Conservation (phyloP, 1,284 basidiomycete species). For the Melanopsichium pennsylvanicum region DNA sequence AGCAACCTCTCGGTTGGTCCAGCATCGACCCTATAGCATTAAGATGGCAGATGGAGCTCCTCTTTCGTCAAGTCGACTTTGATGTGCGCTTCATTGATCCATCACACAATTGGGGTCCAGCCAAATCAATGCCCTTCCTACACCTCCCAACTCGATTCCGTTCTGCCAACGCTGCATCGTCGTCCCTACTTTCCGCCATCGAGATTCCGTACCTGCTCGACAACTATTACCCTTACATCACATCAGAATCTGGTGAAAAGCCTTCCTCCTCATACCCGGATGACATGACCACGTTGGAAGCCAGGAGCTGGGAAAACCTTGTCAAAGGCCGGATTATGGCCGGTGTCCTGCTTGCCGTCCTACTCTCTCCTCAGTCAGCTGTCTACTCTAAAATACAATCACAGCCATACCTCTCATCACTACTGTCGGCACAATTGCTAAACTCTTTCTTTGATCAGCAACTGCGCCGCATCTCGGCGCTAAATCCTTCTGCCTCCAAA, state of each 20-base stretch:
- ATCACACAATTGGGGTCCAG: slow-evolving; percentile 51
- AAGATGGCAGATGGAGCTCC: slow-evolving; percentile 59
- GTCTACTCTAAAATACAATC: slow-evolving; percentile 9
- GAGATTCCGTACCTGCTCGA: slow-evolving; percentile 46
- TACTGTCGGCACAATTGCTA: slow-evolving; percentile 27
- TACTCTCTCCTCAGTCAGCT: slow-evolving; percentile 32
- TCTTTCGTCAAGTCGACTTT: slow-evolving; percentile 44
- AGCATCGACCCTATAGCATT: slow-evolving; percentile 57
- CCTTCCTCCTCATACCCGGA: slow-evolving; percentile 5
- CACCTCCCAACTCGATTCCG: slow-evolving; percentile 36
- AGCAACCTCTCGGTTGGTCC: slow-evolving; percentile 37
- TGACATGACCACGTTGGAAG: slow-evolving; percentile 23
- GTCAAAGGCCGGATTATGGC: slow-evolving; percentile 40
- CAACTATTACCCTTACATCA: slow-evolving; percentile 39
- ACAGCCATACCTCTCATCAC: slow-evolving; percentile 27
- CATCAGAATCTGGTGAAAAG: slow-evolving; percentile 45
- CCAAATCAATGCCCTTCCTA: slow-evolving; percentile 49
- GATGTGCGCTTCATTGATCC: slow-evolving; percentile 45
- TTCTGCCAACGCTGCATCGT: slow-evolving; percentile 1
- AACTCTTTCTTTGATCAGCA: slow-evolving; percentile 42
- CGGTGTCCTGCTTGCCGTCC: slow-evolving; percentile 30
- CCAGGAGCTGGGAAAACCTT: slow-evolving; percentile 36
- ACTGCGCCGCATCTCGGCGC: slow-evolving; percentile 33
- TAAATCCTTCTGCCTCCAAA: slow-evolving; percentile 29
- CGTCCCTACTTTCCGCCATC: slow-evolving; percentile 28